Evolutionary conservation across 257 asterid genomes (phyloP), one percentile per base, ranked within the genome.

Genomic region (Echium plantagineum): DNA sequence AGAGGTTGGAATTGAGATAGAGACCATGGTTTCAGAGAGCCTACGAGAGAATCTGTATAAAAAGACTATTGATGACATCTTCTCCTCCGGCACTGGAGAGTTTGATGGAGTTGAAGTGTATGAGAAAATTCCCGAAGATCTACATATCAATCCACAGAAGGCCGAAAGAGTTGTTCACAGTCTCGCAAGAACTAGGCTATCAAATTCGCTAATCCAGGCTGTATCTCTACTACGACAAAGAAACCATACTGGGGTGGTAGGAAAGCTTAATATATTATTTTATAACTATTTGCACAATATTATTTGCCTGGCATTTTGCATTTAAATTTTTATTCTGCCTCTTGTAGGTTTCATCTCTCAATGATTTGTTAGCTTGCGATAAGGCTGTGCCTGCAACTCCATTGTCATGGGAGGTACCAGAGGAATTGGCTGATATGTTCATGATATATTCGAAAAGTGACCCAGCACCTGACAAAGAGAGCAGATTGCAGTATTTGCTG

Each of bases 51-150:
- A 81, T 69, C 94, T 93, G 61, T 89, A 77, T 70, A 89, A 87
- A n/a, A 88, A 84, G 75, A 80, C 85, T 1, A 65, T 89, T 3
- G 96, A 79, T 58, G 80, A 74, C 28, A 77, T 89, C 32, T 83
- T 93, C 81, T 86, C 99, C 5, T 84, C 97, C 15, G 99, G 97
- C 47, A 93, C 97, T 30, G 99, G 99, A 42, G 99, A 89, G 67
- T 93, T 93, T 59, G 88, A 89, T 9, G 82, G 70, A 52, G 96
- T 80, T 75, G 99, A 93, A 73, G 90, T 81, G 53, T 93, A 77
- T 61, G 77, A 81, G 77, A 86, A 83, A 72, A 83, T 89, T 52
- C 97, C 99, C 0, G 75, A 77, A 72, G 97, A 89, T 83, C 94
- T 93, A 21, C 86, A 72, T 66, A 83, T 93, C 35, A 71, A 79